Percentiles rank a stretch among this genome's conserved stretches.
phyloP scores from a whole-genome alignment of 345 rosid species.

The Ceriops tagal region DNA sequence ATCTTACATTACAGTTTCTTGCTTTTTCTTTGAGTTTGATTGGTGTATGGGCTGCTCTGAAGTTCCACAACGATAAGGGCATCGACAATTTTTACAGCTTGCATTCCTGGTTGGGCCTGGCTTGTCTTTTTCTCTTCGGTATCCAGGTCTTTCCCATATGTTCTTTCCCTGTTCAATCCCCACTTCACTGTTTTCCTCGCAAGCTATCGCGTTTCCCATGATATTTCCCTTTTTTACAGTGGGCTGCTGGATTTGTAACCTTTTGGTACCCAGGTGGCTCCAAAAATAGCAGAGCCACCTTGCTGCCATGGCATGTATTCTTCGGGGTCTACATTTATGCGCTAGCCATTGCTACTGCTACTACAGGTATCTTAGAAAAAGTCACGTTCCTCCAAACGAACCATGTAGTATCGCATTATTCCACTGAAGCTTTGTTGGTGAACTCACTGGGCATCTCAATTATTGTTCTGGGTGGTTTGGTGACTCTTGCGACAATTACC shows the following conservation, averaged over 20 bases:
- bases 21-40: slow-evolving; percentile 59
- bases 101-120: slow-evolving; percentile 89
- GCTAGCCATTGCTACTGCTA: slow-evolving; percentile 58
- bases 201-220: background rate
- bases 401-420: slow-evolving; percentile 58
- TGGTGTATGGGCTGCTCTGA: slow-evolving; percentile 86
- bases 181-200: background rate
- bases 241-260: slow-evolving; percentile 78
- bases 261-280: slow-evolving; percentile 97
- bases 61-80: slow-evolving; percentile 90
- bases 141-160: slow-evolving; percentile 49
- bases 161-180: background rate
- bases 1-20: slow-evolving; percentile 57
- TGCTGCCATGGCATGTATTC: slow-evolving; percentile 91
- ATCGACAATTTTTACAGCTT: slow-evolving; percentile 92
- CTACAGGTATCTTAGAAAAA: slow-evolving; percentile 82
- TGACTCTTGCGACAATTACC: slow-evolving; percentile 54
- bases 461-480: slow-evolving; percentile 67
- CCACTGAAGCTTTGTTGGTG: slow-evolving; percentile 68
- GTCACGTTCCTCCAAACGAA: slow-evolving; percentile 74
- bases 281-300: slow-evolving; percentile 50
- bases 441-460: slow-evolving; percentile 70
- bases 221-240: slow-evolving; percentile 33
- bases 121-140: slow-evolving; percentile 68
- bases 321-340: slow-evolving; percentile 73